A percentile compares a stretch with the other conserved stretches of the same genome.
phyloP scores from a whole-genome alignment of 176 grass and related monocot species.

The Carex parvula region DNA sequence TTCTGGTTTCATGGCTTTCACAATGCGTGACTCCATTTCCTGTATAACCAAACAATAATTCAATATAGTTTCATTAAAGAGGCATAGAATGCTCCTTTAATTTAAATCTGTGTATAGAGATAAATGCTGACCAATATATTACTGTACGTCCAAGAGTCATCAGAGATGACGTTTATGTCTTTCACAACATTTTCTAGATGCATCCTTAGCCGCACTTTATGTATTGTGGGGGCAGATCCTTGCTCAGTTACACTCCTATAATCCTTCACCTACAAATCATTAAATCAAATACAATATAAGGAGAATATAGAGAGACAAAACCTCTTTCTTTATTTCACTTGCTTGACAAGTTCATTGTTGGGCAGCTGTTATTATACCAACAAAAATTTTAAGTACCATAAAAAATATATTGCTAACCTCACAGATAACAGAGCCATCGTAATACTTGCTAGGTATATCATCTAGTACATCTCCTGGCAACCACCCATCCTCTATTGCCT shows the following conservation, averaged over 20 bases:
- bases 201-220: conserved; percentile 81
- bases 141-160: conserved; percentile 97
- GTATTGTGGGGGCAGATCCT: conserved; percentile 39
- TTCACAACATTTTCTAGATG: conserved; percentile 98
- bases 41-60: conserved; percentile 40
- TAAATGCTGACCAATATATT: conserved; percentile 80
- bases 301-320: conserved; percentile 7
- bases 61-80: conserved; percentile 8
- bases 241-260: conserved; percentile 17
- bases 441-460: conserved; percentile 93
- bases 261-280: conserved; percentile 28
- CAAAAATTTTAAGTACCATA: neutral
- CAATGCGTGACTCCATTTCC: conserved; percentile 89
- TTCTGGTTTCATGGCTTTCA: conserved; percentile 78
- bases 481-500: conserved; percentile 90
- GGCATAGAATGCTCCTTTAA: neutral
- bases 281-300: conserved; percentile 18
- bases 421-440: conserved; percentile 68
- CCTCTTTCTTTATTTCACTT: neutral
- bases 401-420: conserved; percentile 61
- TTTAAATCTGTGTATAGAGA: conserved; percentile 9
- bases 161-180: conserved; percentile 71
- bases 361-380: neutral
- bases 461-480: conserved; percentile 84
- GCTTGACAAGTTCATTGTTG: neutral